These are phyloP conservation scores for Alloteropsis semialata DNA, from an alignment of 176 grass and related monocot genomes.

Conservation along the genomic window DNA sequence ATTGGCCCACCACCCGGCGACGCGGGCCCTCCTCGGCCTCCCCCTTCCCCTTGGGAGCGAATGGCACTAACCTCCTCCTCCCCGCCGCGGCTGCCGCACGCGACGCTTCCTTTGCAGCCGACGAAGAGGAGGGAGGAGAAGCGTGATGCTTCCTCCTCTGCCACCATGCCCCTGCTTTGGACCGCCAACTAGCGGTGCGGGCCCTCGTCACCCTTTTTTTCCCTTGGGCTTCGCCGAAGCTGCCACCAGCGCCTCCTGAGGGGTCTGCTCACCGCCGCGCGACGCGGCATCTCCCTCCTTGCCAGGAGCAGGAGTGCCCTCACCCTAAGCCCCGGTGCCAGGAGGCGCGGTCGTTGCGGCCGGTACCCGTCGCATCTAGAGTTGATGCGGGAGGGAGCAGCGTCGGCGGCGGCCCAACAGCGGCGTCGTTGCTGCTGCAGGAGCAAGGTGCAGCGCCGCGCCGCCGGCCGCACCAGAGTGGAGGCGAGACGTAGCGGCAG, in stretches of 20 bases:
- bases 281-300: not conserved
- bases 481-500: not conserved
- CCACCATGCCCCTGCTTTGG: not conserved
- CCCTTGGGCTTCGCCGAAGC: not conserved
- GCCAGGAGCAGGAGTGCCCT: not conserved
- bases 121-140: too few species aligned
- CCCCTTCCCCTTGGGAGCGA: too few species aligned
- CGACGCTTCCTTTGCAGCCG: too few species aligned
- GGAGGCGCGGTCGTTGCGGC: not conserved
- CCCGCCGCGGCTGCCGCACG: too few species aligned
- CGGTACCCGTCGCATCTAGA: not conserved
- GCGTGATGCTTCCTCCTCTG: not conserved
- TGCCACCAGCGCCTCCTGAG: not conserved
- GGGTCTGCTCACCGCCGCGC: not conserved
- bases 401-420: not conserved
- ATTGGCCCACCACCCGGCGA: too few species aligned
- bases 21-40: too few species aligned
- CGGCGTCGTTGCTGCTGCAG: not conserved
- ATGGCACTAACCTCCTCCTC: too few species aligned
- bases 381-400: not conserved
- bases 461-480: not conserved
- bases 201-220: not conserved
- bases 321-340: not conserved
- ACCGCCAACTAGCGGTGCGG: not conserved
- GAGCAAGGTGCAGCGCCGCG: not conserved